Conservation (phyloP, 73 alveolate genomes). For the Blepharisma japonicum region DNA sequence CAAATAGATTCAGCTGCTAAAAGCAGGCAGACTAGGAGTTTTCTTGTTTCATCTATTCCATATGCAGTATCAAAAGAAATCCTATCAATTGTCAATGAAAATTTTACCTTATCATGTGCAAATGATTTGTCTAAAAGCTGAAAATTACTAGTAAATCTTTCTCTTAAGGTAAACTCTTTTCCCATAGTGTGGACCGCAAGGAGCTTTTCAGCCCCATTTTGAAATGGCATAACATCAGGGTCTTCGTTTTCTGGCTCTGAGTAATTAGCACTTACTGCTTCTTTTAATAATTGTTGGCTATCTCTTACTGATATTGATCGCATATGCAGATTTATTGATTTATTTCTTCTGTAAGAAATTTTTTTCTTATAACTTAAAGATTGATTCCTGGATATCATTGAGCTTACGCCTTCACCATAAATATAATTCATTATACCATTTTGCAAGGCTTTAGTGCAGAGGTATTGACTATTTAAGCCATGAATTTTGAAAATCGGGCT, state of each 20-base stretch:
- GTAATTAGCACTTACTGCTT: too few species aligned
- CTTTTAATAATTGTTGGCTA: too few species aligned
- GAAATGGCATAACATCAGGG: too few species aligned
- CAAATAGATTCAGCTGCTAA: neutral
- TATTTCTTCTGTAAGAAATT: too few species aligned
- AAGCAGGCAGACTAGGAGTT: slow-evolving; percentile 3
- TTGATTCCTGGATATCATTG: neutral
- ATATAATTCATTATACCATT: neutral
- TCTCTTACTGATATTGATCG: too few species aligned
- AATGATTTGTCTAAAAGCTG: neutral
- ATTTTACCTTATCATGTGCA: neutral
- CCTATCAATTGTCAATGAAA: neutral
- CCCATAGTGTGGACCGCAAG: too few species aligned
- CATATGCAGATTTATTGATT: too few species aligned
- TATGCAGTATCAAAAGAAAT: neutral
- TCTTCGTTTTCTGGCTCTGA: too few species aligned
- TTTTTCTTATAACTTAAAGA: too few species aligned
- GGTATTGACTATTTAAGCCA: neutral
- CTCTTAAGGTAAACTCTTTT: too few species aligned
- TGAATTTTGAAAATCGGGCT: neutral
- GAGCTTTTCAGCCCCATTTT: too few species aligned
- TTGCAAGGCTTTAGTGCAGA: neutral
- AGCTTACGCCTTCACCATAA: neutral
- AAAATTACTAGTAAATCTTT: too few species aligned
- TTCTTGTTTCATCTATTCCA: neutral